A percentile compares a stretch with the other conserved stretches of the same genome.
Evolutionary conservation across 2,329 filamentous ascomycete species (phyloP).

Genomic region (Colletotrichum sojae): DNA sequence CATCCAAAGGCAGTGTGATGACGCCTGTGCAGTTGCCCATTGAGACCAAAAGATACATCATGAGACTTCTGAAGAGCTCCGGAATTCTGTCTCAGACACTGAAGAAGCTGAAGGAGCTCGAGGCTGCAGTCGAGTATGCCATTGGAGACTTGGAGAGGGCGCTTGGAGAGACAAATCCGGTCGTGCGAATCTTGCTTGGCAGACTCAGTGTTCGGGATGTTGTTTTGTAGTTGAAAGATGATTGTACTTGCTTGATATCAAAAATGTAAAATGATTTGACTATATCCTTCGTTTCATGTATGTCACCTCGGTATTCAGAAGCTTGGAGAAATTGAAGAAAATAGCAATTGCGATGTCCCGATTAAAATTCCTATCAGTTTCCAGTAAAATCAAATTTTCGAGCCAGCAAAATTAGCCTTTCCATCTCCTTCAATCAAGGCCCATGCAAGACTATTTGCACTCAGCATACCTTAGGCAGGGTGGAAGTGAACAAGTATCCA

Average conservation of each 20-base stretch:
- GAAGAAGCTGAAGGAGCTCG: constrained; percentile 10
- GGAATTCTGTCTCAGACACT: neutral
- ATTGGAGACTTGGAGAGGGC: constrained; percentile 3
- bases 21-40: neutral
- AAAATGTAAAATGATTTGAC: neutral
- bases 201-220: constrained; percentile 22
- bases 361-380: no score
- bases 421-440: no score
- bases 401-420: no score
- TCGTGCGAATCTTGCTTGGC: constrained; percentile 22
- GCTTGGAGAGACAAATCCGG: constrained; percentile 11
- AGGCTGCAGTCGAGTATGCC: neutral
- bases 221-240: neutral
- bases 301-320: no score
- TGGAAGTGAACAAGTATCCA: no score
- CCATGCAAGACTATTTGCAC: no score
- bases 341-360: no score
- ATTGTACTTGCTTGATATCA: neutral
- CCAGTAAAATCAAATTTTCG: no score
- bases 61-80: constrained; percentile 10
- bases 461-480: no score
- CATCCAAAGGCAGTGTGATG: neutral
- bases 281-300: no score
- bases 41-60: constrained; percentile 14
- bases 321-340: no score